phyloP scores from a whole-genome alignment of 2,329 filamentous ascomycete species.

The Emmonsia crescens region DNA sequence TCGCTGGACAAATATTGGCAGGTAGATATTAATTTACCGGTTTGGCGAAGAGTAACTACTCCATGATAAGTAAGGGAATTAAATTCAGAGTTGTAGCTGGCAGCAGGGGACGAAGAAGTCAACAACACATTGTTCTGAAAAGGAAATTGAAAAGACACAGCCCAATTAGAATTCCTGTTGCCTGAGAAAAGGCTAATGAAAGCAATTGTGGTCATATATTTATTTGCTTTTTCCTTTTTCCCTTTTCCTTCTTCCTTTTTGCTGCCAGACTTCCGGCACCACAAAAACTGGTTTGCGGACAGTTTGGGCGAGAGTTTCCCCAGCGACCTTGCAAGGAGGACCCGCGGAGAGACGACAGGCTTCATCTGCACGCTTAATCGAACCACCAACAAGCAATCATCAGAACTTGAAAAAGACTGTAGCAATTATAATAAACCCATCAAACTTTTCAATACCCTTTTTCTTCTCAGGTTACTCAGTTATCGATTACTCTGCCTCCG shows the following conservation, averaged over 20 bases:
- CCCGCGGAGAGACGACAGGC: neutral
- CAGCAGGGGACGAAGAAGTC: neutral
- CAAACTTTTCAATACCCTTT: neutral
- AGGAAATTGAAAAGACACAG: neutral
- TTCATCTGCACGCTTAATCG: neutral
- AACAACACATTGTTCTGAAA: too few species aligned
- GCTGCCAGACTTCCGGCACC: too few species aligned
- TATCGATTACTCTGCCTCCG: neutral
- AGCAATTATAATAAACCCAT: neutral
- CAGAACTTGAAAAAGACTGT: neutral
- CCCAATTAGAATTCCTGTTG: neutral
- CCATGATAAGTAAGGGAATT: neutral
- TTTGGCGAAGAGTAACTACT: neutral
- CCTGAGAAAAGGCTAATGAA: neutral
- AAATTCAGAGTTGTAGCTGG: neutral
- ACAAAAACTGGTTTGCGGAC: too few species aligned
- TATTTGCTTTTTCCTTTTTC: slow-evolving; percentile 3
- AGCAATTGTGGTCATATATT: neutral
- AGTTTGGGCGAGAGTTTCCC: too few species aligned
- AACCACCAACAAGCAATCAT: neutral
- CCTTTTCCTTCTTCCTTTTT: too few species aligned
- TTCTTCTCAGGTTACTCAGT: neutral
- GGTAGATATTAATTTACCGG: neutral
- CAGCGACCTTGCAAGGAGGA: neutral
- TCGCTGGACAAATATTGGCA: neutral